Evolutionary conservation across 148 eudicot genomes (phyloP), one percentile per base, ranked within the genome.

Genomic region (Suaeda aralocaspica): DNA sequence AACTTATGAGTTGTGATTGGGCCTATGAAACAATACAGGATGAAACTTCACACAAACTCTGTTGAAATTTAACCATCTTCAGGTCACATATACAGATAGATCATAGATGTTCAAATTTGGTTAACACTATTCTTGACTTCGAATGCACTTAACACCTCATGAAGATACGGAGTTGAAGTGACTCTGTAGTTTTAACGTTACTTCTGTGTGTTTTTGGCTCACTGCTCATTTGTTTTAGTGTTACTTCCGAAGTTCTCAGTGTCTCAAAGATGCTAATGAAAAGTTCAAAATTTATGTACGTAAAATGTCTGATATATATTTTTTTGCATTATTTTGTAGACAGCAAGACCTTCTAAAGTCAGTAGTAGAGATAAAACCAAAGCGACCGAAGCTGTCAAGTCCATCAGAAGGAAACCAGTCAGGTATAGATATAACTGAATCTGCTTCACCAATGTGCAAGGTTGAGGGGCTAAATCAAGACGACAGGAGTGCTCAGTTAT

Each of bases 281-380:
- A n/a, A n/a, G n/a, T n/a, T n/a, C n/a, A n/a, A n/a, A n/a, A n/a
- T n/a, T n/a, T n/a, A n/a, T n/a, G n/a, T n/a, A n/a, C n/a, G n/a
- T n/a, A n/a, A n/a, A n/a, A n/a, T n/a, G n/a, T n/a, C n/a, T n/a
- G n/a, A 36, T 36, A 10, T 44, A 48, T 69, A 44, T 61, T 68
- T 42, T 48, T 10, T 26, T 36, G 51, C 31, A 10, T 69, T 72
- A 49, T 56, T 60, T 71, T 72, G 52, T 71, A 92, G 98, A 81
- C 98, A 92, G 73, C 94, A 92, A 79, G 94, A 90, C 80, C 77
- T 92, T 74, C 84, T 92, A 66, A 85, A 87, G 75, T 86, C 87
- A 73, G 79, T 92, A 67, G 89, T 92, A 68, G 94, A 84, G 80
- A 85, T 92, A 57, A 92, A 90, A 79, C 94, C 96, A 3, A 92